Conservation (phyloP, 2,329 filamentous ascomycete genomes). For the Pestalotiopsis sp. region DNA sequence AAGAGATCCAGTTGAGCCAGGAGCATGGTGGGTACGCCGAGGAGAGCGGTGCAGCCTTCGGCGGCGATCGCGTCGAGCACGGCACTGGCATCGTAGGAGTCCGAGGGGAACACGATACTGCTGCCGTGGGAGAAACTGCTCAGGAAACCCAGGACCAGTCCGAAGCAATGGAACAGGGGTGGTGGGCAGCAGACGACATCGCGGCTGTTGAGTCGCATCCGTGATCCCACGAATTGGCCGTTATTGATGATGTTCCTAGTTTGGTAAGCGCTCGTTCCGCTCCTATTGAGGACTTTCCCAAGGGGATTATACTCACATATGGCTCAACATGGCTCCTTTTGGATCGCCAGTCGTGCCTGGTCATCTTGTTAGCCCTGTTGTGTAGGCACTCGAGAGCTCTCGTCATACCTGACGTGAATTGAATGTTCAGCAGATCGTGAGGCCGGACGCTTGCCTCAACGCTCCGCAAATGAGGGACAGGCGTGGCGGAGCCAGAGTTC, state of each 20-base stretch:
- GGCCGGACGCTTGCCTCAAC: neutral
- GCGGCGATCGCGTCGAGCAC: slow-evolving; percentile 58
- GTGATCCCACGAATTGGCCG: slow-evolving; percentile 66
- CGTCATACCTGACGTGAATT: neutral
- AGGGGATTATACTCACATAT: neutral
- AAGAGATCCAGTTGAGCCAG: slow-evolving; percentile 66
- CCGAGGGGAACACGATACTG: slow-evolving; percentile 67
- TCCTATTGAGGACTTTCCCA: neutral
- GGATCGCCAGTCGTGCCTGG: neutral
- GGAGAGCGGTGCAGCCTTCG: slow-evolving; percentile 55
- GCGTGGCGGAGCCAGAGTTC: neutral
- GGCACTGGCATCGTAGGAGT: slow-evolving; percentile 65
- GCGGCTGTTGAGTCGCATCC: slow-evolving; percentile 63
- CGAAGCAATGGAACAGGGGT: slow-evolving; percentile 72
- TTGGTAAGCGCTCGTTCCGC: neutral
- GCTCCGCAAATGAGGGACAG: neutral
- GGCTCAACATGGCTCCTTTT: neutral
- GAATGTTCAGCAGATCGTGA: neutral
- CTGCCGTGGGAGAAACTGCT: slow-evolving; percentile 66
- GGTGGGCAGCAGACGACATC: slow-evolving; percentile 69
- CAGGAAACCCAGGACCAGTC: slow-evolving; percentile 72
- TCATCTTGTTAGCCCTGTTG: neutral
- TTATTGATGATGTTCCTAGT: slow-evolving; percentile 62
- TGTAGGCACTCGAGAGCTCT: neutral
- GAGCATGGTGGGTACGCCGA: slow-evolving; percentile 70